Conservation (phyloP, 2,329 filamentous ascomycete genomes). For the Thielaviopsis populi region DNA sequence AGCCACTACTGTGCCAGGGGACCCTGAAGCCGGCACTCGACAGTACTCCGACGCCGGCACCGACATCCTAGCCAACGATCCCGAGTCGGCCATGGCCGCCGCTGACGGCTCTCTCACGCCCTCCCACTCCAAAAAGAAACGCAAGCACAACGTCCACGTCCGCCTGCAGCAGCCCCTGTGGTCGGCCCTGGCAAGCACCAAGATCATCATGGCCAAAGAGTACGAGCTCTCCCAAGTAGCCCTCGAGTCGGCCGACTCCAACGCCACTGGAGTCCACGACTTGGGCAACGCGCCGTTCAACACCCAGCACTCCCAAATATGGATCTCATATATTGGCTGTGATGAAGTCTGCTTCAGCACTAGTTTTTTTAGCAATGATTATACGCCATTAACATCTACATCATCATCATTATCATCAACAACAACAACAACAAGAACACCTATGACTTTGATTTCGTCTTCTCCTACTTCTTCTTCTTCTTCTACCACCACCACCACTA, state of each 20-base stretch:
- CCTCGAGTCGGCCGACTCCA: conserved; percentile 56
- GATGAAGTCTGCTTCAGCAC: conserved; percentile 66
- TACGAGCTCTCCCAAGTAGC: conserved; percentile 68
- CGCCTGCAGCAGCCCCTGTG: conserved; percentile 82
- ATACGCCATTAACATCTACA: conserved; percentile 21
- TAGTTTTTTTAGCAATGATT: conserved; percentile 42
- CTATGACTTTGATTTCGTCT: neutral
- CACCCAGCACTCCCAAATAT: conserved; percentile 55
- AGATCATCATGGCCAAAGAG: conserved; percentile 90
- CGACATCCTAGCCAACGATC: conserved; percentile 18
- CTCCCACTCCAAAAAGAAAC: conserved; percentile 52
- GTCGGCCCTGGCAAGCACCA: conserved; percentile 88
- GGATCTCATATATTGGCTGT: conserved; percentile 66
- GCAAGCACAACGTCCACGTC: conserved; percentile 82
- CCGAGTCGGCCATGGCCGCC: conserved; percentile 25
- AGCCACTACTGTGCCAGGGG: conserved; percentile 24
- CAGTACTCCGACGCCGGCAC: conserved; percentile 9
- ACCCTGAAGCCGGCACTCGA: conserved; percentile 17
- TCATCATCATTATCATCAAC: too few species aligned
- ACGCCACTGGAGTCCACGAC: conserved; percentile 62
- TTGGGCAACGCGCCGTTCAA: conserved; percentile 62
- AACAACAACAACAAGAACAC: conserved; percentile 19
- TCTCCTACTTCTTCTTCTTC: neutral
- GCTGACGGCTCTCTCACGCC: conserved; percentile 21
- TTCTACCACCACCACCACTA: too few species aligned